Conservation (phyloP, 768 basidiomycete genomes). For the Podaxis pistillaris region DNA sequence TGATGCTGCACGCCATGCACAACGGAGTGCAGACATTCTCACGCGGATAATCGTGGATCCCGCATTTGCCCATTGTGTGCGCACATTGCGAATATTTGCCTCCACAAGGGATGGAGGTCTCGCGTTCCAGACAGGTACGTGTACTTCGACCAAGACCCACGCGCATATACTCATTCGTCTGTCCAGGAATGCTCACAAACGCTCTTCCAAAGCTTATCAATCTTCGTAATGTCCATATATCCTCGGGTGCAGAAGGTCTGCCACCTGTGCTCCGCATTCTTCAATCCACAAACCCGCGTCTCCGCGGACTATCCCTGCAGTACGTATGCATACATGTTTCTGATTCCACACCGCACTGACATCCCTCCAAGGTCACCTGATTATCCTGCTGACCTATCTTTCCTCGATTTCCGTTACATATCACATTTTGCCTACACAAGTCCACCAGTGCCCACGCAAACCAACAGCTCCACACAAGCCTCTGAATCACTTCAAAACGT, state of each 20-base stretch:
- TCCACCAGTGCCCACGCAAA: slow-evolving; percentile 10
- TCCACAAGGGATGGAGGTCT: slow-evolving; percentile 43
- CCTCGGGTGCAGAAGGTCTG: slow-evolving; percentile 54
- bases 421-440: slow-evolving; percentile 57
- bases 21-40: slow-evolving; percentile 69
- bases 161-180: neutral
- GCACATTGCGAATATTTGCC: slow-evolving; percentile 59
- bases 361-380: slow-evolving; percentile 36
- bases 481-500: slow-evolving; percentile 42
- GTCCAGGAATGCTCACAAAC: slow-evolving; percentile 64
- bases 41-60: slow-evolving; percentile 62
- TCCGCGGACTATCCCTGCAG: slow-evolving; percentile 58
- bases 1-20: slow-evolving; percentile 52
- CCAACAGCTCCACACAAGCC: slow-evolving; percentile 32
- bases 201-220: slow-evolving; percentile 62
- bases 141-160: neutral
- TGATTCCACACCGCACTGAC: neutral
- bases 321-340: slow-evolving; percentile 23
- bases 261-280: slow-evolving; percentile 50
- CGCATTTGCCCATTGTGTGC: slow-evolving; percentile 55
- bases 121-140: slow-evolving; percentile 63
- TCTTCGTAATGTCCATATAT: slow-evolving; percentile 58
- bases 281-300: slow-evolving; percentile 47
- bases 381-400: slow-evolving; percentile 41
- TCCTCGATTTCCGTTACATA: slow-evolving; percentile 53